Evolutionary conservation across 1,139 yeast species (phyloP).

Genomic region (Kurtzmaniella natalensis): DNA sequence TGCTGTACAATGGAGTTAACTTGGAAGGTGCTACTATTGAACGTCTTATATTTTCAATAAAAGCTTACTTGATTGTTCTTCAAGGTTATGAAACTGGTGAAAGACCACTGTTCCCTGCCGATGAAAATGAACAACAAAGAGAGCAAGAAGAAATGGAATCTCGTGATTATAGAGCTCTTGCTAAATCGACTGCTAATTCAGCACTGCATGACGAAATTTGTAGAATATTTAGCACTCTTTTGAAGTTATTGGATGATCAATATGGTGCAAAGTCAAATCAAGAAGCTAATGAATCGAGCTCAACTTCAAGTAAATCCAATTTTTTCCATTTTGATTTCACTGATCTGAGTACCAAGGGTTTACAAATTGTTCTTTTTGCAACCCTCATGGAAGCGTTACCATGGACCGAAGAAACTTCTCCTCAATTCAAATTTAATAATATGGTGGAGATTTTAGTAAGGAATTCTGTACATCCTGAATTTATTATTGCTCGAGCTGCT

Average conservation of each 20-base stretch:
- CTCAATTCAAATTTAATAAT: slow-evolving; percentile 46
- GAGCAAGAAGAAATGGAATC: background rate
- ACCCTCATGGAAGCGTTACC: slow-evolving; percentile 67
- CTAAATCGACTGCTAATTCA: slow-evolving; percentile 41
- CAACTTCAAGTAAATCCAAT: slow-evolving; percentile 16
- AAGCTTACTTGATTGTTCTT: slow-evolving; percentile 66
- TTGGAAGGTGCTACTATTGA: slow-evolving; percentile 69
- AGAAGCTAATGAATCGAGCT: background rate
- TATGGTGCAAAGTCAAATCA: slow-evolving; percentile 43
- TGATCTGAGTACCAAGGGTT: slow-evolving; percentile 26
- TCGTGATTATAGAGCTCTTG: slow-evolving; percentile 33
- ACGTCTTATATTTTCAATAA: slow-evolving; percentile 62
- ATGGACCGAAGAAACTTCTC: slow-evolving; percentile 43
- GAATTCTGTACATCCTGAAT: slow-evolving; percentile 67
- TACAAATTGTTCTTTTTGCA: slow-evolving; percentile 62
- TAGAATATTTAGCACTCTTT: slow-evolving; percentile 52
- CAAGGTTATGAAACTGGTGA: slow-evolving; percentile 54
- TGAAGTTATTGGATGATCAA: slow-evolving; percentile 56
- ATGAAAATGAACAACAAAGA: background rate
- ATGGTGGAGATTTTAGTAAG: slow-evolving; percentile 72
- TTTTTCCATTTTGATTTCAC: slow-evolving; percentile 52
- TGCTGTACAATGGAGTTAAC: slow-evolving; percentile 49
- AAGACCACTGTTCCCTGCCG: slow-evolving; percentile 66
- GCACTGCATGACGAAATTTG: slow-evolving; percentile 74
- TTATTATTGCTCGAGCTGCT: slow-evolving; percentile 59